These are phyloP conservation scores for Talinum fruticosum DNA, from an alignment of 148 eudicot genomes.

Conservation along the genomic window DNA sequence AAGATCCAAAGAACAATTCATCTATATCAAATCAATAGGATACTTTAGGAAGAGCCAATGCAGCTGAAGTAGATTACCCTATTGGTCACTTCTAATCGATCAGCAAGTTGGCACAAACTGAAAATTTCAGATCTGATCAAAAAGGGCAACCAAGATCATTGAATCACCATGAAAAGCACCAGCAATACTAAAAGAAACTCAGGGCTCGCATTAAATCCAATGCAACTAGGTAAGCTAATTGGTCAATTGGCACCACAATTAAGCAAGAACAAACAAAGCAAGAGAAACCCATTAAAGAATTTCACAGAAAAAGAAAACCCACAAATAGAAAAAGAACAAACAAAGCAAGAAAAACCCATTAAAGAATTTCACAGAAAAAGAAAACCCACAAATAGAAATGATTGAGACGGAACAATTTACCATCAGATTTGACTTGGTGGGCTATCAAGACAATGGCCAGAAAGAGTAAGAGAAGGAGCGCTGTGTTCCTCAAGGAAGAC, in stretches of 20 bases:
- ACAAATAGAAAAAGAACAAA: neutral
- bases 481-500: slow-evolving; percentile 3
- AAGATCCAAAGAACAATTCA: slow-evolving; percentile 1
- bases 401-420: slow-evolving; percentile 5
- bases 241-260: neutral
- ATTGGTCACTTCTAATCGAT: neutral
- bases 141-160: neutral
- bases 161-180: neutral
- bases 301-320: neutral
- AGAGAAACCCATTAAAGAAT: slow-evolving; percentile 12
- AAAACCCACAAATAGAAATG: slow-evolving; percentile 8
- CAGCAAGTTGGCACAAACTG: neutral
- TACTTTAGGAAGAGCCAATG: neutral
- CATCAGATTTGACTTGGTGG: slow-evolving; percentile 35
- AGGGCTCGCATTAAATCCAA: neutral
- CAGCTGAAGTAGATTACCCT: neutral
- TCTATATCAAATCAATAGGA: neutral
- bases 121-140: slow-evolving; percentile 15
- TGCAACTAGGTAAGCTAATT: too few relatives aligned
- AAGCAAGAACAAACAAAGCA: neutral
- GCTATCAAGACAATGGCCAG: slow-evolving; percentile 15
- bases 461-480: slow-evolving; percentile 18
- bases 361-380: neutral
- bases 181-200: neutral
- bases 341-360: slow-evolving; percentile 2